Percentiles rank a stretch among this genome's conserved stretches.
Evolutionary conservation across 202 grass and related monocot species (phyloP).

Genomic region (Setaria viridis): DNA sequence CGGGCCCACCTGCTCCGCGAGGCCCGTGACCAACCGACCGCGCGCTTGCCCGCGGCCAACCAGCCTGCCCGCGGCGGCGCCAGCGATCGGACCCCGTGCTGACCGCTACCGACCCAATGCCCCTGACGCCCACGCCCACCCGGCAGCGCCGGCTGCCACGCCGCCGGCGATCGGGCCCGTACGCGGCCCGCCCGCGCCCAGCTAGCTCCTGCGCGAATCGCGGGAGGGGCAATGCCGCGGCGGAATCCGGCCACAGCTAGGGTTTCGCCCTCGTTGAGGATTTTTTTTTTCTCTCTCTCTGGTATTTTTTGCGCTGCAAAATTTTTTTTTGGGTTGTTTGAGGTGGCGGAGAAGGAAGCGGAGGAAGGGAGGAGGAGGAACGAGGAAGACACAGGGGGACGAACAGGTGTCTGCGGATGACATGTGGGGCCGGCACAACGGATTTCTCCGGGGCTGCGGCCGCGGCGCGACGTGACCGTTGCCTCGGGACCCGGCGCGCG

Average conservation of each 20-base stretch:
- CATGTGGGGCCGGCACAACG: slow-evolving; percentile 5
- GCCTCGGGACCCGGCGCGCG: neutral
- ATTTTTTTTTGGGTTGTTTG: slow-evolving; percentile 22
- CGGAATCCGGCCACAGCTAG: slow-evolving; percentile 38
- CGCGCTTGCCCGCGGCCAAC: neutral
- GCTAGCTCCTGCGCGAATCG: slow-evolving; percentile 29
- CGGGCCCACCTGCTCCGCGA: neutral
- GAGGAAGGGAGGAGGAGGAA: neutral
- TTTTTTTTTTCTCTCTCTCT: slow-evolving; percentile 1
- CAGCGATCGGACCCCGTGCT: neutral
- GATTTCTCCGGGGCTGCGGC: neutral
- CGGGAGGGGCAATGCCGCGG: slow-evolving; percentile 30
- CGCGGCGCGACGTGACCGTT: slow-evolving; percentile 30
- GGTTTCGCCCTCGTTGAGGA: slow-evolving; percentile 31
- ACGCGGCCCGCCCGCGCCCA: neutral
- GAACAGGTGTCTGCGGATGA: slow-evolving; percentile 13
- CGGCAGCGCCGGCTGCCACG: neutral
- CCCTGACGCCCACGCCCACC: neutral
- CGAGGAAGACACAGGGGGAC: neutral
- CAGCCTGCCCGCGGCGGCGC: neutral
- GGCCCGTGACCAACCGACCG: neutral
- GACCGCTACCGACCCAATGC: neutral
- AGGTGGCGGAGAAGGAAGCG: slow-evolving; percentile 46
- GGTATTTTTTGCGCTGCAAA: neutral
- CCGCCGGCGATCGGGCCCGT: slow-evolving; percentile 31